Conservation (phyloP, 2,329 filamentous ascomycete genomes). For the Penicillium sp. region DNA sequence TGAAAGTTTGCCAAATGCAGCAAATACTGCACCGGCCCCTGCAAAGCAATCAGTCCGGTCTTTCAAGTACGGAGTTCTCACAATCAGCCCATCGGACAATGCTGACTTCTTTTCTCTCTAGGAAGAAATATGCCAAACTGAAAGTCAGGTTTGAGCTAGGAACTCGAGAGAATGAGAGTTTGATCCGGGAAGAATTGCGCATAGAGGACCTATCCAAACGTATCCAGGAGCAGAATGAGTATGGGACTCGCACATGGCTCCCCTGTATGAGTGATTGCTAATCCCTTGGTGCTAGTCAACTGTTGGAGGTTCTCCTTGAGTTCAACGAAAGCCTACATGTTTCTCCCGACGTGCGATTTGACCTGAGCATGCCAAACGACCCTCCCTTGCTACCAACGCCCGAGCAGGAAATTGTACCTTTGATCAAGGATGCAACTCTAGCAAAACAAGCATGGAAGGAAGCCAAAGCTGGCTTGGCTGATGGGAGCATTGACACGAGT, state of each 20-base stretch:
- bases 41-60: conserved; percentile 60
- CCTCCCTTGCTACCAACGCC: conserved; percentile 50
- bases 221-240: conserved; percentile 91
- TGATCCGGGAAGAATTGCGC: conserved; percentile 75
- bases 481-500: conserved; percentile 34
- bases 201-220: conserved; percentile 77
- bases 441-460: conserved; percentile 39
- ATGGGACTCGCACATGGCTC: conserved; percentile 36
- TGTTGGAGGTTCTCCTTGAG: conserved; percentile 84
- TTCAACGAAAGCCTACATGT: conserved; percentile 83
- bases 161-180: conserved; percentile 63
- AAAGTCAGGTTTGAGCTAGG: conserved; percentile 80
- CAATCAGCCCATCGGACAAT: not conserved
- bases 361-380: conserved; percentile 54
- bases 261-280: conserved; percentile 3
- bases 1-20: conserved; percentile 34
- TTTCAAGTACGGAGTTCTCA: conserved; percentile 54
- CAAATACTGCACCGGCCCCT: conserved; percentile 31
- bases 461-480: conserved; percentile 37
- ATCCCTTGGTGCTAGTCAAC: conserved; percentile 58
- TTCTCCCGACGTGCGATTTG: conserved; percentile 69
- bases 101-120: conserved; percentile 20
- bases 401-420: conserved; percentile 37
- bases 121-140: conserved; percentile 86
- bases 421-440: conserved; percentile 30